Conservation (phyloP, 2,329 filamentous ascomycete species). For the Claviceps capensis region DNA sequence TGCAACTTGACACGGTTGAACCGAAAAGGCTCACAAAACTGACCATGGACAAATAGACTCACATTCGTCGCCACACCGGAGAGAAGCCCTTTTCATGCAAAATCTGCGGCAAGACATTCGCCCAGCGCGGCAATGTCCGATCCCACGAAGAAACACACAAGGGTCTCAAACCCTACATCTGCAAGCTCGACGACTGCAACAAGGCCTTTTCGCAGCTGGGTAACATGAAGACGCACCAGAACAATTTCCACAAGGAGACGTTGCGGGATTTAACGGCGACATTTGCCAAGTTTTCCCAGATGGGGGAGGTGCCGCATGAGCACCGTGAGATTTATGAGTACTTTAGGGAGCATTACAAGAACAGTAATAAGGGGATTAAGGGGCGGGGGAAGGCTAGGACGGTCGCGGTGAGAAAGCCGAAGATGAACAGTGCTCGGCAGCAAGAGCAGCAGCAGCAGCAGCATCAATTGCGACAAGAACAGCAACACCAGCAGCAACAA, state of each 20-base stretch:
- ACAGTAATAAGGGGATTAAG: constrained; percentile 97
- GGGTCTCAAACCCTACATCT: constrained; percentile 64
- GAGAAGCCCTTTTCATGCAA: constrained; percentile 74
- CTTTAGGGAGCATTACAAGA: constrained; percentile 82
- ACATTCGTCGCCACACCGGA: constrained; percentile 75
- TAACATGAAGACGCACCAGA: constrained; percentile 92
- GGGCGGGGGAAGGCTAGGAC: constrained; percentile 77
- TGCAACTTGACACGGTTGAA: background rate
- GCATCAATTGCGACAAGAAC: background rate
- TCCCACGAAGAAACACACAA: constrained; percentile 74
- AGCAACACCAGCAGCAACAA: background rate
- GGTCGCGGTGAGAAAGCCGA: constrained; percentile 29
- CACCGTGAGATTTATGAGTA: constrained; percentile 75
- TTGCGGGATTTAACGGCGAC: constrained; percentile 55
- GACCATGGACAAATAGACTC: constrained; percentile 57
- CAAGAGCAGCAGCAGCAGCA: background rate
- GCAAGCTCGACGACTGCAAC: constrained; percentile 67
- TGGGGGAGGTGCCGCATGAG: constrained; percentile 38
- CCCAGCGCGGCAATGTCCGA: constrained; percentile 73
- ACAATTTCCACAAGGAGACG: constrained; percentile 76
- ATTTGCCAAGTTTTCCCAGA: constrained; percentile 52
- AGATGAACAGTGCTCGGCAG: constrained; percentile 10
- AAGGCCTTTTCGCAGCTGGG: constrained; percentile 85
- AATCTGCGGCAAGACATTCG: constrained; percentile 68
- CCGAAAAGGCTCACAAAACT: background rate